Percentiles rank a stretch among this genome's conserved stretches.
These are phyloP conservation scores for Orobanche coerulescens DNA, from an alignment of 257 asterid genomes.

Conservation along the genomic window DNA sequence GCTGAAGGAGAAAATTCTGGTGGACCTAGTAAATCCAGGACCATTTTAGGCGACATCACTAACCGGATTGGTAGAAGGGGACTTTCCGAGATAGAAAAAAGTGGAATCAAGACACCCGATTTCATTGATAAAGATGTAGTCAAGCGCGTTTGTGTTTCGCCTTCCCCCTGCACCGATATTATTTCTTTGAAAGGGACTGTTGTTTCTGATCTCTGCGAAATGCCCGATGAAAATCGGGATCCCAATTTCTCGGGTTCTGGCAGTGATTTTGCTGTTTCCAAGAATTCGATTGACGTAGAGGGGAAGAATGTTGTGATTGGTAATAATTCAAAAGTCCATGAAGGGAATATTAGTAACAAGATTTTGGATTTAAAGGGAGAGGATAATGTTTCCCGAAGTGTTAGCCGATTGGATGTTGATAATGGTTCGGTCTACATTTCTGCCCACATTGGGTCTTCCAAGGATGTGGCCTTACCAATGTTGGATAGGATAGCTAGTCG, in stretches of 20 bases:
- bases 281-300: constrained; percentile 15
- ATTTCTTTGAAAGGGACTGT: constrained; percentile 39
- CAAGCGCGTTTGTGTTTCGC: constrained; percentile 38
- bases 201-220: constrained; percentile 31
- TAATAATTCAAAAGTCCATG: background rate
- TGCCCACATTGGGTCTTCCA: too few relatives aligned
- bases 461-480: too few relatives aligned
- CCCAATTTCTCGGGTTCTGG: constrained; percentile 17
- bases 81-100: constrained; percentile 30
- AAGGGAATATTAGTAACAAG: constrained; percentile 7
- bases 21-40: constrained; percentile 28
- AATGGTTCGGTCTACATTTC: constrained; percentile 6
- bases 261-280: constrained; percentile 13
- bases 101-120: constrained; percentile 14
- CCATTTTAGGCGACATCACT: constrained; percentile 50
- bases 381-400: constrained; percentile 16
- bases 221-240: constrained; percentile 26
- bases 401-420: constrained; percentile 12
- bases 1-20: constrained; percentile 29
- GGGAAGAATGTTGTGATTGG: constrained; percentile 6
- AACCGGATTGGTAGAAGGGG: constrained; percentile 50
- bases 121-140: constrained; percentile 19
- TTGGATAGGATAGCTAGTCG: too few relatives aligned
- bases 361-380: constrained; percentile 10
- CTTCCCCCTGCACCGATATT: constrained; percentile 37